Evolutionary conservation across 2,329 filamentous ascomycete species (phyloP).

Genomic region (Lomentospora prolificans): DNA sequence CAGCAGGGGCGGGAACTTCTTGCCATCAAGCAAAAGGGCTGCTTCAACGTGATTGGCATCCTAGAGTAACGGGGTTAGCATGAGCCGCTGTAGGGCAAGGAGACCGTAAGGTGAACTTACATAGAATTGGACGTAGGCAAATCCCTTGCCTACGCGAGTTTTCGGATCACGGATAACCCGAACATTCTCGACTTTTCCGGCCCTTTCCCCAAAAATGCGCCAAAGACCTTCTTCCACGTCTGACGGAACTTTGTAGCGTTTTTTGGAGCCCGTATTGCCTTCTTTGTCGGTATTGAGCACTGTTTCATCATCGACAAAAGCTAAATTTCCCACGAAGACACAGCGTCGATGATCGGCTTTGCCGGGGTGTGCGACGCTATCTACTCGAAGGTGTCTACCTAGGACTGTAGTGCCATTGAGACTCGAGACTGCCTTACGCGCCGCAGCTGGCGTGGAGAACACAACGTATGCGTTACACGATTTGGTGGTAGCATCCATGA

Average conservation of each 20-base stretch:
- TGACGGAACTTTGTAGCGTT: conserved; percentile 63
- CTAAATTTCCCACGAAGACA: conserved; percentile 92
- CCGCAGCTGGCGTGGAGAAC: conserved; percentile 66
- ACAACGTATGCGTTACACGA: conserved; percentile 93
- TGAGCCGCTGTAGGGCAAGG: conserved; percentile 8
- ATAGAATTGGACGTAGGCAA: conserved; percentile 95
- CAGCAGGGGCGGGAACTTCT: conserved; percentile 92
- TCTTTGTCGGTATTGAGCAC: conserved; percentile 55
- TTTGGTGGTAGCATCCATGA: conserved; percentile 85
- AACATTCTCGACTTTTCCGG: conserved; percentile 82
- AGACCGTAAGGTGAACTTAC: conserved; percentile 27
- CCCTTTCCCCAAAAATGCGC: conserved; percentile 63
- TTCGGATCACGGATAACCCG: conserved; percentile 81
- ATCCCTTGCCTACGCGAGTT: conserved; percentile 90
- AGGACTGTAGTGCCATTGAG: conserved; percentile 81
- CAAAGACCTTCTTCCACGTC: conserved; percentile 92
- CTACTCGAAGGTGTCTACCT: conserved; percentile 80
- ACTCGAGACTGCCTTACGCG: conserved; percentile 62
- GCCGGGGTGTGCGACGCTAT: conserved; percentile 80
- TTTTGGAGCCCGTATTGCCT: conserved; percentile 59
- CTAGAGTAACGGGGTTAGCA: conserved; percentile 24
- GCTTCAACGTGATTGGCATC: conserved; percentile 82
- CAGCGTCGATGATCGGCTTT: conserved; percentile 78
- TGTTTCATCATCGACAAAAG: conserved; percentile 89
- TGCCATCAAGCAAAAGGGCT: conserved; percentile 79